Conservation (phyloP, 257 asterid genomes). For the Nicotiana knightiana region DNA sequence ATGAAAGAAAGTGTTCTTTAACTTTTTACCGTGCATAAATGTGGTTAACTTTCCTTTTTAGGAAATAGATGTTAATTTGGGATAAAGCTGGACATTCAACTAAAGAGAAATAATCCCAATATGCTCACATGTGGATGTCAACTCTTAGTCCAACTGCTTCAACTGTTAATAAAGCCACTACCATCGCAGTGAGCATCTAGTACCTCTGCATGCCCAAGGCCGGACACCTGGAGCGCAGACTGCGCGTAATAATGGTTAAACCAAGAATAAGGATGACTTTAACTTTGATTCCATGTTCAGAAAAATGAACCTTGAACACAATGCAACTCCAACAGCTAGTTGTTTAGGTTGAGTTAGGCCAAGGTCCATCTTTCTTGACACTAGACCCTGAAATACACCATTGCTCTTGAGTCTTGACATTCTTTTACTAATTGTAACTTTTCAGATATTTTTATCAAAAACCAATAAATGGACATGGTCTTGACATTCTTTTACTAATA, state of each 20-base stretch:
- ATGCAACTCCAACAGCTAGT: background rate
- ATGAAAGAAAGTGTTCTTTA: background rate
- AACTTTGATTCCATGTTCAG: background rate
- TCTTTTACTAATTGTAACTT: background rate
- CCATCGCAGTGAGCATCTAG: background rate
- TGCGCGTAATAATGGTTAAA: background rate
- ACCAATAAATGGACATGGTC: background rate
- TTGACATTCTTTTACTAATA: background rate
- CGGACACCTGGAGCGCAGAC: background rate
- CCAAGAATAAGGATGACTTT: background rate
- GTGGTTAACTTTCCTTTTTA: background rate
- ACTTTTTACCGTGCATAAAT: background rate
- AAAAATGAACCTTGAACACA: background rate
- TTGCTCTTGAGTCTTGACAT: background rate
- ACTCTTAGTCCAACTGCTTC: background rate
- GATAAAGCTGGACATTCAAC: background rate
- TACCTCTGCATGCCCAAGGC: background rate
- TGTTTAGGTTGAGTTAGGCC: background rate
- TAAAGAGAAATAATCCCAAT: background rate
- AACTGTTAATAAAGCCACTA: background rate
- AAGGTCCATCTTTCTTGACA: background rate
- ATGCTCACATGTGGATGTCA: background rate
- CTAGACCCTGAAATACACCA: background rate
- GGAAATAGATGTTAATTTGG: background rate
- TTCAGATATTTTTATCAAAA: background rate